Percentiles rank a stretch among this genome's conserved stretches.
phyloP scores from a whole-genome alignment of 345 rosid species.

The Anastatica hierochuntica region DNA sequence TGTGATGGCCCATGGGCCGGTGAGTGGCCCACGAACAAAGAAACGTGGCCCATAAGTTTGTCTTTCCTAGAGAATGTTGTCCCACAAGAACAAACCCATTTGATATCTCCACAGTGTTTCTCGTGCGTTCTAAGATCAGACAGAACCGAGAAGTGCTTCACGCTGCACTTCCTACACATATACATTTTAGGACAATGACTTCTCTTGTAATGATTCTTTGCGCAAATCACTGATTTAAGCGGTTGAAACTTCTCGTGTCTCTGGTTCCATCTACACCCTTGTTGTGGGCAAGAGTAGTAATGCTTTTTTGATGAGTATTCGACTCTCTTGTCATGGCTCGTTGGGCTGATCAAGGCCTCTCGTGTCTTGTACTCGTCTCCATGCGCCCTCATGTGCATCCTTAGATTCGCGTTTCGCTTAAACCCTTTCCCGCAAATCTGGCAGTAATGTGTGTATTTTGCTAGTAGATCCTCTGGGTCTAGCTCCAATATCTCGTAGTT shows the following conservation, averaged over 20 bases:
- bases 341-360: constrained; percentile 56
- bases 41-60: constrained; percentile 71
- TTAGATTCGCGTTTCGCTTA: constrained; percentile 79
- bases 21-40: constrained; percentile 60
- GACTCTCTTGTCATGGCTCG: constrained; percentile 13
- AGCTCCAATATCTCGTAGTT: constrained; percentile 47
- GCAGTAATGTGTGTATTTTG: constrained; percentile 84
- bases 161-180: constrained; percentile 66
- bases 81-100: constrained; percentile 88
- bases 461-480: constrained; percentile 50
- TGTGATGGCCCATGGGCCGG: constrained; percentile 23
- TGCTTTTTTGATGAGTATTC: constrained; percentile 12
- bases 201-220: constrained; percentile 89
- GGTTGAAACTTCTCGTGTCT: constrained; percentile 84
- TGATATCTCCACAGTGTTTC: constrained; percentile 72
- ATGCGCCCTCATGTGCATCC: constrained; percentile 98
- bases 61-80: constrained; percentile 81
- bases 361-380: constrained; percentile 76
- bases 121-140: constrained; percentile 91
- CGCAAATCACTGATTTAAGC: constrained; percentile 73
- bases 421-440: constrained; percentile 80
- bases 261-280: constrained; percentile 82
- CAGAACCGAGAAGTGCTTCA: constrained; percentile 76
- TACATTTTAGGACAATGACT: constrained; percentile 92
- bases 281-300: constrained; percentile 76